Percentiles rank a stretch among this genome's conserved stretches.
Conservation (phyloP, 2,329 filamentous ascomycete genomes). For the Hymenoscyphus fructigenus region DNA sequence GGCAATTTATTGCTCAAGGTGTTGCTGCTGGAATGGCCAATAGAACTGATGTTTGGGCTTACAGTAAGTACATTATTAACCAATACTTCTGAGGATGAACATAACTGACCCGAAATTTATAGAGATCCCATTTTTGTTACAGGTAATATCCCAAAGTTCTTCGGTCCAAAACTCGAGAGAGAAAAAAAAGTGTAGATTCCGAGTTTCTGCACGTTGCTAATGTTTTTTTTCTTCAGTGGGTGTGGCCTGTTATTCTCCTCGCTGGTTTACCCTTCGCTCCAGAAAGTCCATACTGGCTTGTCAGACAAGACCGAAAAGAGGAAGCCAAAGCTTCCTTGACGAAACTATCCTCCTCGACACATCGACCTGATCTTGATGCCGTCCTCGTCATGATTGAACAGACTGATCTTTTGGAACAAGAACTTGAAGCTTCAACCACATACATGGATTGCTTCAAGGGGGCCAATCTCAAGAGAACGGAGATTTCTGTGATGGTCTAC, state of each 20-base stretch:
- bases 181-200: background rate
- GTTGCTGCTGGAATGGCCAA: conserved; percentile 39
- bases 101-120: background rate
- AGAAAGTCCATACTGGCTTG: conserved; percentile 50
- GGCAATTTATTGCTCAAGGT: conserved; percentile 48
- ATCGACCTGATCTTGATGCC: conserved; percentile 41
- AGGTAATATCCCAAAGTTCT: background rate
- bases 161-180: background rate
- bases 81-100: background rate
- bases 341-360: conserved; percentile 44
- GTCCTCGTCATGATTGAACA: conserved; percentile 53
- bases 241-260: conserved; percentile 47
- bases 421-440: conserved; percentile 41
- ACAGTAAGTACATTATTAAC: conserved; percentile 9
- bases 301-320: conserved; percentile 43
- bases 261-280: conserved; percentile 45
- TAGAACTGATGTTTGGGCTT: conserved; percentile 24
- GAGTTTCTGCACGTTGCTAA: background rate
- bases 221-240: conserved; percentile 39
- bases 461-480: conserved; percentile 49
- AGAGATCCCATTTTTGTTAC: conserved; percentile 1
- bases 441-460: conserved; percentile 55
- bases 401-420: conserved; percentile 53
- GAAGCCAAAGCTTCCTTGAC: conserved; percentile 39
- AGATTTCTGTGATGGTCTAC: conserved; percentile 51